Base-by-base conservation (phyloP, 2,329 filamentous ascomycete species). In the Cladorrhinum sp. region DNA sequence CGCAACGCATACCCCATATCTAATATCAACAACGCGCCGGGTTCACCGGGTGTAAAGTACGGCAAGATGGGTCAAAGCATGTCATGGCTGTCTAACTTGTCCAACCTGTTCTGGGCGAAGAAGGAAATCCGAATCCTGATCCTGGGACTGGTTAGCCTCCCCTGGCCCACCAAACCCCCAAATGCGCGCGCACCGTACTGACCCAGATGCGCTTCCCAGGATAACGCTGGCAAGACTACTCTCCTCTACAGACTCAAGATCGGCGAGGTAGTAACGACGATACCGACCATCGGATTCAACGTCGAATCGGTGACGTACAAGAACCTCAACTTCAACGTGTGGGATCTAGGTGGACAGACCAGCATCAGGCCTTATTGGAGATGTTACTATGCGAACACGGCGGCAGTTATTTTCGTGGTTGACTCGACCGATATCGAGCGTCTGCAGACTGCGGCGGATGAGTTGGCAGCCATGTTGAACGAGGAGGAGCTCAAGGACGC, bases 261-360 rank as follows among this genome's bases (percentile, higher is more conserved):
- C 73, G 95, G 95, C 73, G 95, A 99, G 76, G 95, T 99, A 50
- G 95, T 99, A 67, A 98, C 95, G 64, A 99, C 95, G 70, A 98
- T 98, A 82, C 95, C 95, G 20, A 99, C 95, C 58, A 98, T 99
- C 75, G 95, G 95, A 63, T 99, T 99, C 83, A 99, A 99, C 76
- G 95, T 99, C 70, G 95, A 99, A 78, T 96, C 92, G 22, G 95
- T 99, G 66, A 95, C 92, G 69, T 99, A 99, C 82, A 93, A 93
- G 76, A 98, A 97, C 75, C 84, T 99, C 64, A 96, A 97, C 76
- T 96, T 99, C 76, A 98, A 98, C 73, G 95, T 99, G 71, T 99
- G 95, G 95, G 93, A 98, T 79, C 83, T 98, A 52, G 93, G 95
- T 72, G 95, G 95, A 41, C 95, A 99, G 81, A 99, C 95, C n/a